Conservation (phyloP, 345 rosid species). For the Boechera retrofracta region DNA sequence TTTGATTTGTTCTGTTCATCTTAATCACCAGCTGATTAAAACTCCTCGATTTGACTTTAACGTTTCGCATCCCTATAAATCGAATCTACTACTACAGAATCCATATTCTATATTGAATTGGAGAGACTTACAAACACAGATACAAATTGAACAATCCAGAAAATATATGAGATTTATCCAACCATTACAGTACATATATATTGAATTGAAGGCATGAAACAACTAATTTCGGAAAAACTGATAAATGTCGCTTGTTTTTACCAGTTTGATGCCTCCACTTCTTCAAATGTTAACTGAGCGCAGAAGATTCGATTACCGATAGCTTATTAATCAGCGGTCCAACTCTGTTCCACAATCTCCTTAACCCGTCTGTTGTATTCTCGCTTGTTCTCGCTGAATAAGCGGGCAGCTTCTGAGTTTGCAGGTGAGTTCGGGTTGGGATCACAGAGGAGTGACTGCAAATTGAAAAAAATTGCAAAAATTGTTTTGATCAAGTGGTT, state of each 20-base stretch:
- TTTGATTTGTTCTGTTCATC: not conserved
- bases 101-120: not conserved
- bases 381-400: slow-evolving; percentile 87
- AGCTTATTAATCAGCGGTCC: slow-evolving; percentile 63
- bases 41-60: not conserved
- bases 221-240: not conserved
- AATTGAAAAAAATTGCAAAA: not conserved
- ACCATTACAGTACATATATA: not conserved
- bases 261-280: not conserved
- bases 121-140: not conserved
- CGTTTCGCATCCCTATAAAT: not conserved
- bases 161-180: not conserved
- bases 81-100: not conserved
- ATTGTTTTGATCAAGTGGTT: not conserved
- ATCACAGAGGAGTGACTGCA: slow-evolving; percentile 74
- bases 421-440: slow-evolving; percentile 87
- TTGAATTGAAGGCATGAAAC: not conserved
- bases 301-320: not conserved
- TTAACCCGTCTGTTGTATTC: slow-evolving; percentile 71
- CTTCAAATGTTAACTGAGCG: slow-evolving; percentile 3
- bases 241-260: not conserved
- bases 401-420: slow-evolving; percentile 76
- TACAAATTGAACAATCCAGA: not conserved
- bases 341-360: slow-evolving; percentile 74
- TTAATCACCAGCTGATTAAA: not conserved